A percentile compares a stretch with the other conserved stretches of the same genome.
These are phyloP conservation scores for Gloeopeniophorella convolvens DNA, from an alignment of 768 basidiomycete genomes.

Conservation along the genomic window DNA sequence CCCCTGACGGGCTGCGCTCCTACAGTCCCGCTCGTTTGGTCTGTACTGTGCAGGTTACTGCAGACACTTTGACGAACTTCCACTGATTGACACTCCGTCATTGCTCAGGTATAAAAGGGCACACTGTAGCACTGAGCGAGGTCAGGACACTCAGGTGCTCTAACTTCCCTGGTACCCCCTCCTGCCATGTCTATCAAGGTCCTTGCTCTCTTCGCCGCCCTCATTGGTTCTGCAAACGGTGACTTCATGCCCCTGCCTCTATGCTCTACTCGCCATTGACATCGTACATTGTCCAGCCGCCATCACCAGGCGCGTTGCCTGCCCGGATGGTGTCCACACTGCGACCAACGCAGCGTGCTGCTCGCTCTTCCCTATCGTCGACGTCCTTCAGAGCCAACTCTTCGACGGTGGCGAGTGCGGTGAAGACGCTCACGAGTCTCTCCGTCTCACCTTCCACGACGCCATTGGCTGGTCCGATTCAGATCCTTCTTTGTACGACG, in stretches of 20 bases:
- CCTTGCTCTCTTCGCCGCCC: slow-evolving; percentile 18
- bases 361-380: slow-evolving; percentile 27
- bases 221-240: slow-evolving; percentile 18
- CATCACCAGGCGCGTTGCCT: slow-evolving; percentile 22
- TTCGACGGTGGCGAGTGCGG: slow-evolving; percentile 28
- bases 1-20: too few relatives aligned
- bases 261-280: neutral
- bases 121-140: neutral
- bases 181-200: slow-evolving; percentile 23
- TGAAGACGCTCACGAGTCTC: slow-evolving; percentile 27
- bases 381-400: slow-evolving; percentile 26
- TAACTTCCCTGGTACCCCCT: neutral
- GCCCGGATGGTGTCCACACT: slow-evolving; percentile 28
- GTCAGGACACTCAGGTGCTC: neutral
- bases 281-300: slow-evolving; percentile 15
- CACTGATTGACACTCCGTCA: too few relatives aligned
- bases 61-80: too few relatives aligned
- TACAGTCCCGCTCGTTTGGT: too few relatives aligned
- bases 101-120: slow-evolving; percentile 9
- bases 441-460: slow-evolving; percentile 28
- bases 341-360: slow-evolving; percentile 29
- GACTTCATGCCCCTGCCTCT: neutral
- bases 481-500: slow-evolving; percentile 13
- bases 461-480: slow-evolving; percentile 19
- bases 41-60: too few relatives aligned